Base-by-base conservation (phyloP, 805 yeast genomes). In the Saturnispora kantuleensis region DNA sequence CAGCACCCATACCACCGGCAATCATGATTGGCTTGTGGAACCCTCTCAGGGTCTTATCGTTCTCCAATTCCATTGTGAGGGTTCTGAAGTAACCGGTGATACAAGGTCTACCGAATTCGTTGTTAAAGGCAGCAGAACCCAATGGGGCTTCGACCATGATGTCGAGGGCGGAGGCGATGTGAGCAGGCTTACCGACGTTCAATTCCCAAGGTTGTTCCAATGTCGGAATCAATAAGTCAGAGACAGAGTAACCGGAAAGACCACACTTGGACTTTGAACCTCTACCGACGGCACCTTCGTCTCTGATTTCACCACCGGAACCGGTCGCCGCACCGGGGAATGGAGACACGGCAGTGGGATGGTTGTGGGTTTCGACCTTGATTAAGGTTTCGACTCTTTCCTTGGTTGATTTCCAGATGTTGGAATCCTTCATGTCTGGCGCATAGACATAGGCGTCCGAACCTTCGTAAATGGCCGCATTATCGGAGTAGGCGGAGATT, bases 251-350 rank as follows among this genome's bases (percentile, higher is more conserved):
- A 8, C 99, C 99, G 35, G 95, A 73, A 50, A 93, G 71, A 45
- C 99, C 99, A 59, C 97, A 95, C 67, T 93, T 90, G 37, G 97
- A 78, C 65, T 87, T 87, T 21, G 97, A 90, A 38, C 99, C 99
- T 64, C 97, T 79, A 51, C 99, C 99, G 21, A 93, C 96, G 29
- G 99, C 98, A 68, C 97, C 98, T 69, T 93, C 99, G 66, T 93
- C 99, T 74, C 99, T 85, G 58, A 93, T 93, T 68, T 93, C 99
- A 70, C 99, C 99, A 64, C 99, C 99, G 10, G 97, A 89, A 51
- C 99, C 99, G 11, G 99, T 93, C 36, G 99, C 95, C 30, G 99
- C 99, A 65, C 99, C 99, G 3, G 98, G 89, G 67, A 87, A 93
- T 35, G 99, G 99, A 18, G 97, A 90, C 5, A 93, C 97, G 1